Evolutionary conservation across 2,329 filamentous ascomycete genomes (phyloP), one percentile per base, ranked within the genome.

Genomic region (Rhynchosporium agropyri): DNA sequence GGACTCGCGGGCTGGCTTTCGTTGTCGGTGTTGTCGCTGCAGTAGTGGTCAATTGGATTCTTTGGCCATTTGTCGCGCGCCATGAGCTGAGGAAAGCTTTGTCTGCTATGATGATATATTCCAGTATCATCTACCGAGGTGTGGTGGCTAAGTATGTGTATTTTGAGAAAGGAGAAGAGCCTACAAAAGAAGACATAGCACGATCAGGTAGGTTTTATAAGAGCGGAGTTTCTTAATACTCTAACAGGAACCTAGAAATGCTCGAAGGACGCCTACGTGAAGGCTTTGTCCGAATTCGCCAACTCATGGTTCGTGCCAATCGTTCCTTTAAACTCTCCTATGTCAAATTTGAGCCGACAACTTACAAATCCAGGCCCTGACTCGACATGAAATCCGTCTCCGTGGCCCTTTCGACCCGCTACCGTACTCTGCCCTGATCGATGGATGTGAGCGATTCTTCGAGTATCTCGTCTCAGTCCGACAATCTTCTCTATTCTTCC

Each of bases 41-140:
- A 0, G 77, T 86, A 10, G 65, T 84, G 0, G 79, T 85, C 13
- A 86, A 85, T 66, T 86, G 83, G 83, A 69, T 84, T 12, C 74
- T 87, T 3, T 87, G 84, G 84, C 84, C 84, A 2, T 87, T 87
- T 65, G 78, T 86, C 4, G 84, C 84, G 10, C 77, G 84, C 12
- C 83, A 85, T 67, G 84, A 86, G 70, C 77, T 87, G 13, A 76
- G 84, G 28, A 82, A 80, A 63, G 83, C 82, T 0, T 71, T 85
- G 1, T 82, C 83, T 0, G 76, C 79, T 2, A 86, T 84, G 81
- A 76, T 86, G 67, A 81, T 85, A 55, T 84, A 84, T 68, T 79
- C 81, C 63, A 83, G 82, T 62, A 79, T 86, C 63, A 78, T 85
- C 7, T 87, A 86, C 69, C 76, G 84, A 46, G 71, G 76, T 66